A percentile compares a stretch with the other conserved stretches of the same genome.
These are phyloP conservation scores for Dothidotthia symphoricarpi DNA, from an alignment of 2,329 filamentous ascomycete species.

Conservation along the genomic window DNA sequence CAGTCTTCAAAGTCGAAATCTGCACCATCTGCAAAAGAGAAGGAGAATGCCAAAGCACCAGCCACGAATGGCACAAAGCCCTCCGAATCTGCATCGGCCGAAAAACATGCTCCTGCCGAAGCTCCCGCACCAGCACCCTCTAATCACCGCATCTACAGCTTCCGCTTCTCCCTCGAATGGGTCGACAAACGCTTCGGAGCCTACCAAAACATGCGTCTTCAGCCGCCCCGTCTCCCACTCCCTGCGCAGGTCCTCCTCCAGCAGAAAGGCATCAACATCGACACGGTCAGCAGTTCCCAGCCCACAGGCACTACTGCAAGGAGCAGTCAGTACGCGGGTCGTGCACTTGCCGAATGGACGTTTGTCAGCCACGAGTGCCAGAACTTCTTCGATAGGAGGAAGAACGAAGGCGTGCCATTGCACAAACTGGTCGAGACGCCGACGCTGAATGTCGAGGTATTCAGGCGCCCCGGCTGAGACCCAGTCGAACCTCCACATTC, in stretches of 20 bases:
- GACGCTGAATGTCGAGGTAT: slow-evolving; percentile 62
- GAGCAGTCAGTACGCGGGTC: slow-evolving; percentile 62
- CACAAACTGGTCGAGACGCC: slow-evolving; percentile 70
- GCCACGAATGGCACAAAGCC: slow-evolving; percentile 7
- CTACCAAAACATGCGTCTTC: slow-evolving; percentile 62
- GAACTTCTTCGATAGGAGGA: slow-evolving; percentile 74
- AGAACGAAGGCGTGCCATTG: slow-evolving; percentile 67
- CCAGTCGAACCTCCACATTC: background rate
- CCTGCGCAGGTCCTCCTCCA: slow-evolving; percentile 67
- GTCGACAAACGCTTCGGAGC: slow-evolving; percentile 57
- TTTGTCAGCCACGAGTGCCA: slow-evolving; percentile 75
- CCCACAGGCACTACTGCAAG: slow-evolving; percentile 41
- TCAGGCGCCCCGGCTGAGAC: slow-evolving; percentile 48
- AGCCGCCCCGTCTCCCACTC: slow-evolving; percentile 66
- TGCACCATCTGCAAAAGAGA: slow-evolving; percentile 23
- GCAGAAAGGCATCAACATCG: slow-evolving; percentile 31
- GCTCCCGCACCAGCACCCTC: slow-evolving; percentile 47
- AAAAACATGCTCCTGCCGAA: slow-evolving; percentile 10
- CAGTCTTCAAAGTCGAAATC: slow-evolving; percentile 43
- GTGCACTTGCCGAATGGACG: slow-evolving; percentile 76
- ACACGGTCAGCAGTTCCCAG: slow-evolving; percentile 25
- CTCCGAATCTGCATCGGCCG: slow-evolving; percentile 2
- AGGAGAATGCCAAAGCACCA: slow-evolving; percentile 19
- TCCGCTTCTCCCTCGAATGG: slow-evolving; percentile 73
- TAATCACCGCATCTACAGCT: slow-evolving; percentile 61